A percentile compares a stretch with the other conserved stretches of the same genome.
Evolutionary conservation across 2,329 filamentous ascomycete genomes (phyloP).

Genomic region (Xylaria sp.): DNA sequence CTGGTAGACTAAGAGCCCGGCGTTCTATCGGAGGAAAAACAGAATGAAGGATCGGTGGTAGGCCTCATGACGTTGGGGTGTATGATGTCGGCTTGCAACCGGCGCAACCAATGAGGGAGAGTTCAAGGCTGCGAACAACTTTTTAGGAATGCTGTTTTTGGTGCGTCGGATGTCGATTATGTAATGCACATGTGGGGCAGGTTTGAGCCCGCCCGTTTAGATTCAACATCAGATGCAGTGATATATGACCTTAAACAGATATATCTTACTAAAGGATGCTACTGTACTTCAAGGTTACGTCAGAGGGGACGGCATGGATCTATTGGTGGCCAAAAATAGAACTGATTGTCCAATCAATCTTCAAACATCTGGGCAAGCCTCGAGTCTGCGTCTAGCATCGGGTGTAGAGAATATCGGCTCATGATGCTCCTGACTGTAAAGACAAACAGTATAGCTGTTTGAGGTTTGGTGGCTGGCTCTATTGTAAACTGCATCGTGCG

Average conservation of each 20-base stretch:
- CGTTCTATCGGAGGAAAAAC: conserved; percentile 1
- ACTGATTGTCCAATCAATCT: neutral
- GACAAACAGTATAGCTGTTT: neutral
- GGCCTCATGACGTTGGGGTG: conserved; percentile 15
- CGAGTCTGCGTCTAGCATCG: neutral
- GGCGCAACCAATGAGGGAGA: neutral
- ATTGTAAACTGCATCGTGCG: neutral
- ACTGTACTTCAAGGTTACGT: neutral
- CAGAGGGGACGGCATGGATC: neutral
- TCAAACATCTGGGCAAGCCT: neutral
- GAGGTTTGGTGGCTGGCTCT: neutral
- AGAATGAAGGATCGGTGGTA: conserved; percentile 3
- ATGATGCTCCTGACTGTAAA: neutral
- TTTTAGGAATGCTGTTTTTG: conserved; percentile 2
- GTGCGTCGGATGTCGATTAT: conserved; percentile 7
- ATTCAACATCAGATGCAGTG: neutral
- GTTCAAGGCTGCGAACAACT: neutral
- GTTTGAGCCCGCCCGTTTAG: too few species aligned
- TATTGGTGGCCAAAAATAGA: conserved; percentile 6
- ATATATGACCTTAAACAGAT: neutral
- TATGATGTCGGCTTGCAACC: conserved; percentile 2
- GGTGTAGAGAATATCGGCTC: neutral
- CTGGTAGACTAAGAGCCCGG: neutral
- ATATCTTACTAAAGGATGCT: neutral
- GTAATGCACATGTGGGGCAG: neutral